Evolutionary conservation across 768 basidiomycete species (phyloP), one percentile per base, ranked within the genome.

Genomic region (Psilocybe cubensis): DNA sequence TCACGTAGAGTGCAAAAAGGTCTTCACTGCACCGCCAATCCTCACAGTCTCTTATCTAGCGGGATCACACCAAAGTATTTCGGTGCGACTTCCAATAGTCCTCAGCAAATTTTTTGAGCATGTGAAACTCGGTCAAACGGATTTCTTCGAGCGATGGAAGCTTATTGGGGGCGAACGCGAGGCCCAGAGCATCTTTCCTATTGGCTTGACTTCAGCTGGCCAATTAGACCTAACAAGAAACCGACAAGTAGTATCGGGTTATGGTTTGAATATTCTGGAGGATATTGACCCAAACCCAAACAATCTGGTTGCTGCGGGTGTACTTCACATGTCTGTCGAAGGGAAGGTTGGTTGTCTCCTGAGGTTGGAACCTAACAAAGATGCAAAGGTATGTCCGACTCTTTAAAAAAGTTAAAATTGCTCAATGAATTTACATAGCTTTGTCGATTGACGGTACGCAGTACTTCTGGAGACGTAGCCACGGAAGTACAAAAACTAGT

Each of bases 81-180:
- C 89, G 9, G 73, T 98, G 55, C 85, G 87, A 46, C 79, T 99
- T 23, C 97, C 97, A 10, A 85, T 99, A 62, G 83, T 92, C 42
- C 66, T 97, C 54, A 89, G 89, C 38, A 94, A 96, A 72, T 99
- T 99, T 73, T 83, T 98, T 54, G 96, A 97, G 68, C 91, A 92
- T 23, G 96, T 98, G 62, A 89, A 87, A 66, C 83, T 99, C 29
- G 86, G 84, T 10, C 79, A 83, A 59, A 75, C 83, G 0, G 92
- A 97, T 63, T 99, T 98, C 81, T 99, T 98, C 74, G 96, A 98
- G 72, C 80, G 97, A 50, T 99, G 97, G 97, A 96, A 94, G 72
- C 75, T 97, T 64, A 98, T 98, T 50, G 97, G 97, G 6, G 97
- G 97, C 1, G 97, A 97, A 25, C 84, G 96, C 48, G 97, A 99